Conservation (phyloP, 495 filamentous ascomycete genomes). For the Aspergillus ellipticus region DNA sequence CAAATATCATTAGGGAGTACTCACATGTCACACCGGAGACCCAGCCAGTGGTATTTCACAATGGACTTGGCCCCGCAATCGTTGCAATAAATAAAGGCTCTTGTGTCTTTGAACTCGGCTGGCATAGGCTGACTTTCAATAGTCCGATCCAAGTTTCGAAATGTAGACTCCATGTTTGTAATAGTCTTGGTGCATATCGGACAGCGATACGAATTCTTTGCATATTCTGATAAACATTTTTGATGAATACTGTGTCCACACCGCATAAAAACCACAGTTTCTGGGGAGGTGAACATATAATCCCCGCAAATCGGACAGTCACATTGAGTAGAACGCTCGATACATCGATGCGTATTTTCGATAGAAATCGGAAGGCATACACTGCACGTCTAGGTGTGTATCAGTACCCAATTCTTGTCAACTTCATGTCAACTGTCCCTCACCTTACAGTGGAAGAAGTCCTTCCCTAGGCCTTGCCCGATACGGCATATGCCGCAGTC, state of each 20-base stretch:
- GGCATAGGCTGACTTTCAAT: constrained; percentile 94
- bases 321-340: constrained; percentile 90
- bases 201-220: constrained; percentile 85
- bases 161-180: constrained; percentile 95
- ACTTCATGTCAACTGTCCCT: constrained; percentile 9
- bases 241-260: constrained; percentile 96
- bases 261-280: constrained; percentile 85
- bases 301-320: constrained; percentile 98
- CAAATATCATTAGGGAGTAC: constrained; percentile 11
- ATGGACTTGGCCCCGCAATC: constrained; percentile 85
- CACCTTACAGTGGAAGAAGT: constrained; percentile 97
- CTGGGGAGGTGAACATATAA: constrained; percentile 93
- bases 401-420: constrained; percentile 8
- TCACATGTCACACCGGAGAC: constrained; percentile 78
- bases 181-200: constrained; percentile 92
- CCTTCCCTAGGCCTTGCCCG: constrained; percentile 88
- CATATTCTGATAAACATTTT: constrained; percentile 78
- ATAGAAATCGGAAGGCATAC: constrained; percentile 86
- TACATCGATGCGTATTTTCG: constrained; percentile 81
- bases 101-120: constrained; percentile 69
- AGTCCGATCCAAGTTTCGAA: constrained; percentile 78
- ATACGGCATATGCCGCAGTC: constrained; percentile 96
- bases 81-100: constrained; percentile 84
- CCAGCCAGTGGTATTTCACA: constrained; percentile 90
- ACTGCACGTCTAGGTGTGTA: constrained; percentile 65